A percentile compares a stretch with the other conserved stretches of the same genome.
phyloP scores from a whole-genome alignment of 2,329 filamentous ascomycete genomes.

The Fusarium citri region DNA sequence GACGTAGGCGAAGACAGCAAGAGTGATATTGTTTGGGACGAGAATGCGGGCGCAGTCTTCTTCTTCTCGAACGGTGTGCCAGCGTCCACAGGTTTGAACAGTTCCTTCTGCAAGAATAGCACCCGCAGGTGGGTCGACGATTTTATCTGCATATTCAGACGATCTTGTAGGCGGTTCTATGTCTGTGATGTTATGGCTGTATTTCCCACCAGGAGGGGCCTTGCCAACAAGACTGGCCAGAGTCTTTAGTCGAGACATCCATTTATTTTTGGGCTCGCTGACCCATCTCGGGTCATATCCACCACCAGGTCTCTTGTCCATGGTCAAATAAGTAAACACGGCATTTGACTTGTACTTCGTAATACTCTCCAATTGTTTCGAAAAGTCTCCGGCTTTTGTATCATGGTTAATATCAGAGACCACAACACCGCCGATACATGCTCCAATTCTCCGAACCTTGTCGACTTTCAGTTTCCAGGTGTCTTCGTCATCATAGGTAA shows the following conservation, averaged over 20 bases:
- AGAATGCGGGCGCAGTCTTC: background rate
- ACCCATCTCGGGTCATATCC: background rate
- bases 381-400: constrained; percentile 4
- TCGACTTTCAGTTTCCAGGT: constrained; percentile 19
- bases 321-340: background rate
- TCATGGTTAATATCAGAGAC: constrained; percentile 27
- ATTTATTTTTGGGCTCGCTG: background rate
- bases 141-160: background rate
- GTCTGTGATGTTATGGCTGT: background rate
- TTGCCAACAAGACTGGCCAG: fast-evolving
- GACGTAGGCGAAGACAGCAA: background rate
- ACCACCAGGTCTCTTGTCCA: background rate
- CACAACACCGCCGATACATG: constrained; percentile 24
- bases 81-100: background rate
- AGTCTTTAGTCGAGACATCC: background rate
- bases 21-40: background rate
- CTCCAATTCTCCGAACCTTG: background rate
- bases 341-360: background rate
- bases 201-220: background rate
- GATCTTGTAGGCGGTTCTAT: background rate
- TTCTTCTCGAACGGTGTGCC: background rate
- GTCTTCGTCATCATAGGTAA: constrained; percentile 14
- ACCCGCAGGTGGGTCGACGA: background rate
- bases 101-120: background rate
- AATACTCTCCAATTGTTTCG: background rate